These are phyloP conservation scores for Mortierella sp. DNA, from an alignment of 371 early-diverging fungal genomes.

Conservation along the genomic window DNA sequence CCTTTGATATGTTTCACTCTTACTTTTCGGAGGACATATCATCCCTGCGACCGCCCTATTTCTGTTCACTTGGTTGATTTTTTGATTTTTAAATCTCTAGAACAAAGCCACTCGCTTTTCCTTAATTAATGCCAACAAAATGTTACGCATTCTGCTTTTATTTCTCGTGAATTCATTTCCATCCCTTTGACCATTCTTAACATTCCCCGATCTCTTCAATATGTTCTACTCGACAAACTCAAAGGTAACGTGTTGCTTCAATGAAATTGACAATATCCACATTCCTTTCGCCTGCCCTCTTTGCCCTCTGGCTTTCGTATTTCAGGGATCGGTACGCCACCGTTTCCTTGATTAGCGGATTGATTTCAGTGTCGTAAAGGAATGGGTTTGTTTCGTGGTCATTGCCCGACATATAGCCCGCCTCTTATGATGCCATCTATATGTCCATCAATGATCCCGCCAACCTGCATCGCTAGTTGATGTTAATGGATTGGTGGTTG, in stretches of 20 bases:
- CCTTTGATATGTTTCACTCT: too few species aligned
- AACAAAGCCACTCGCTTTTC: too few species aligned
- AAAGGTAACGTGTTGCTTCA: constrained; percentile 3
- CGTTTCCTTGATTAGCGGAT: constrained; percentile 2
- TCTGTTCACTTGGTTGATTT: too few species aligned
- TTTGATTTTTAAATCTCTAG: too few species aligned
- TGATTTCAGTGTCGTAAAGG: constrained; percentile 33
- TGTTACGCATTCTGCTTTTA: too few species aligned
- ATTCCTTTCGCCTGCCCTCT: constrained; percentile 14
- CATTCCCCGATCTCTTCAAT: too few species aligned
- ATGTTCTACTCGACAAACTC: too few species aligned
- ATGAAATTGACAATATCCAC: background rate
- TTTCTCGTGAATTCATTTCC: too few species aligned
- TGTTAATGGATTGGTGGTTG: background rate
- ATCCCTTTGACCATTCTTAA: too few species aligned
- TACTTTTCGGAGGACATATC: too few species aligned
- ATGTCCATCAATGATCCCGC: constrained; percentile 9
- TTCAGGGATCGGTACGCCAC: background rate
- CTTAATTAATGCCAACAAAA: too few species aligned
- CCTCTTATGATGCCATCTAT: constrained; percentile 10
- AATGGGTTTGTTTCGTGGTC: constrained; percentile 28
- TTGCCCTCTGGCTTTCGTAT: constrained; percentile 27
- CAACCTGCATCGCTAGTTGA: background rate
- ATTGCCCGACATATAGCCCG: constrained; percentile 21
- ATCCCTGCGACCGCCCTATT: too few species aligned